These are phyloP conservation scores for Alternaria metachromatica DNA, from an alignment of 2,329 filamentous ascomycete genomes.

Conservation along the genomic window DNA sequence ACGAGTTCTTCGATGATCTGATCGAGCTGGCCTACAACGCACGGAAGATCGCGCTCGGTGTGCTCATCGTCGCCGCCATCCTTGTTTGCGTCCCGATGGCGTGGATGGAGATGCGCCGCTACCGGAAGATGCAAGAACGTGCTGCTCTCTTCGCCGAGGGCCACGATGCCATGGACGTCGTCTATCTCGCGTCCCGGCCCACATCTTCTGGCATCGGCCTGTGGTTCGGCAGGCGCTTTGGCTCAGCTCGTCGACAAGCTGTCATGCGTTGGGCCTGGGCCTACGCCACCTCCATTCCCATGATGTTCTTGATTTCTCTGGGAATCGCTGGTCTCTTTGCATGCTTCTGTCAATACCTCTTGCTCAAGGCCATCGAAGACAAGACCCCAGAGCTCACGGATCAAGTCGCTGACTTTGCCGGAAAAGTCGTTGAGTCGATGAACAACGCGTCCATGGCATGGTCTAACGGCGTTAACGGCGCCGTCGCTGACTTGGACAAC, in stretches of 20 bases:
- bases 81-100: slow-evolving; percentile 79
- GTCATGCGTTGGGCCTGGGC: slow-evolving; percentile 83
- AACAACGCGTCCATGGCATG: slow-evolving; percentile 76
- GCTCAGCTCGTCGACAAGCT: slow-evolving; percentile 68
- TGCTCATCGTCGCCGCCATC: slow-evolving; percentile 74
- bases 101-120: slow-evolving; percentile 79
- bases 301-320: slow-evolving; percentile 84
- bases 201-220: slow-evolving; percentile 76
- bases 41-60: slow-evolving; percentile 76
- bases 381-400: slow-evolving; percentile 76
- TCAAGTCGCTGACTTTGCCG: slow-evolving; percentile 80
- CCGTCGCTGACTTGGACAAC: slow-evolving; percentile 67
- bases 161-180: slow-evolving; percentile 83
- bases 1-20: slow-evolving; percentile 80
- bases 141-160: slow-evolving; percentile 70
- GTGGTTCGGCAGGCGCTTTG: slow-evolving; percentile 70
- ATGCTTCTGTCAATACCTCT: slow-evolving; percentile 80
- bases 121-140: slow-evolving; percentile 73
- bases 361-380: slow-evolving; percentile 76
- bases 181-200: slow-evolving; percentile 86
- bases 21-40: slow-evolving; percentile 70
- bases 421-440: slow-evolving; percentile 75
- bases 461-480: slow-evolving; percentile 77
- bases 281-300: slow-evolving; percentile 84
- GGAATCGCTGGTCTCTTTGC: slow-evolving; percentile 82